Conservation (phyloP, 2,329 filamentous ascomycete species). For the Sphaerostilbella broomeana region DNA sequence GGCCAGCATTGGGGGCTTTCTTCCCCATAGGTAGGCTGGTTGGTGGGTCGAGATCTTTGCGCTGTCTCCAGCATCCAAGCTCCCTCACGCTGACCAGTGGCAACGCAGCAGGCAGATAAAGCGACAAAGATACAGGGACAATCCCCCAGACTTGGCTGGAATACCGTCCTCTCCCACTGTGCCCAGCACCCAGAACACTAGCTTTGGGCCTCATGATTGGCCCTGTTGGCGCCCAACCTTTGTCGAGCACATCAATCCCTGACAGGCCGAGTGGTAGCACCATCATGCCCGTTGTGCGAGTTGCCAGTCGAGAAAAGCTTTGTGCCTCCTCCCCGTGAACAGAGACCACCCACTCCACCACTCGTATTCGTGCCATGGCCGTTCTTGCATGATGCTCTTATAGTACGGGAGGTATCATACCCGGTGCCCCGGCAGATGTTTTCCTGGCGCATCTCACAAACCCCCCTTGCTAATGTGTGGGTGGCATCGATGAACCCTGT, state of each 20-base stretch:
- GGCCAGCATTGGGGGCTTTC: background rate
- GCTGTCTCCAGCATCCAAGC: slow-evolving; percentile 5
- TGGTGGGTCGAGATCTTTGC: slow-evolving; percentile 12
- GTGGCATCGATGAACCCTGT: background rate
- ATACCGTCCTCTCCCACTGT: slow-evolving; percentile 1
- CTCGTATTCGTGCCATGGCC: slow-evolving; percentile 7
- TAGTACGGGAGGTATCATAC: slow-evolving; percentile 8
- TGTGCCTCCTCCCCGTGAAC: too few species aligned
- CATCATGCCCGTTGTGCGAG: slow-evolving; percentile 11
- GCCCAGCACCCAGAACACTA: slow-evolving; percentile 2
- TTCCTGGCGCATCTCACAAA: too few species aligned
- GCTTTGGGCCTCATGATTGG: slow-evolving; percentile 25
- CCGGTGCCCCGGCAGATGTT: slow-evolving; percentile 6
- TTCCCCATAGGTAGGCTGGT: slow-evolving; percentile 9
- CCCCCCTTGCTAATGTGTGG: too few species aligned
- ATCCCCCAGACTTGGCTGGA: slow-evolving; percentile 8
- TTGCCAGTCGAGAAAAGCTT: slow-evolving; percentile 4
- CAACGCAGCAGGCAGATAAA: slow-evolving; percentile 7
- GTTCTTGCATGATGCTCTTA: slow-evolving; percentile 6
- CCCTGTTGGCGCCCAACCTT: slow-evolving; percentile 28
- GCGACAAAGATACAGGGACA: background rate
- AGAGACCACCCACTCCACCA: too few species aligned
- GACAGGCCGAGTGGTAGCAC: slow-evolving; percentile 9
- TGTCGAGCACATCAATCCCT: slow-evolving; percentile 13
- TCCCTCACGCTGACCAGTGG: slow-evolving; percentile 8